phyloP scores from a whole-genome alignment of 2,329 filamentous ascomycete species.

The Diaporthe caulivora region DNA sequence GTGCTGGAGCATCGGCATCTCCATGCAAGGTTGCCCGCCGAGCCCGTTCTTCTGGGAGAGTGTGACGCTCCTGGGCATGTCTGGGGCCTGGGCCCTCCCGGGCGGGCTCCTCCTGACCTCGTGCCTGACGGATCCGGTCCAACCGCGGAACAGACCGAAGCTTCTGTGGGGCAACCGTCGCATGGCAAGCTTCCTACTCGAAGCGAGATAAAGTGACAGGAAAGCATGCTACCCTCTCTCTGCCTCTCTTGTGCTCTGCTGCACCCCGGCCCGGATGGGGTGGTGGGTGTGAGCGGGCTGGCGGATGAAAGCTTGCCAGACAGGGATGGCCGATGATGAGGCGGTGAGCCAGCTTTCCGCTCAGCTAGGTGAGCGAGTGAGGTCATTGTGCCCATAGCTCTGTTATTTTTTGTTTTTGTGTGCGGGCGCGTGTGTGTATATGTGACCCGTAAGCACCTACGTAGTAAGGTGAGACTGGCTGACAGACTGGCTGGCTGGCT shows the following conservation, averaged over 20 bases:
- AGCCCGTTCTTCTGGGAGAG: slow-evolving; percentile 14
- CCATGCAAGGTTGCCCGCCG: slow-evolving; percentile 11
- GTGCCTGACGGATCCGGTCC: slow-evolving; percentile 34
- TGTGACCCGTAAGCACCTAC: neutral
- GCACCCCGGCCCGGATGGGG: neutral
- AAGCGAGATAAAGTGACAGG: slow-evolving; percentile 27
- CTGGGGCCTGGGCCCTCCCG: slow-evolving; percentile 1
- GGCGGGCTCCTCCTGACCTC: slow-evolving; percentile 18
- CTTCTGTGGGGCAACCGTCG: slow-evolving; percentile 28
- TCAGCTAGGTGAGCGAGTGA: slow-evolving; percentile 25
- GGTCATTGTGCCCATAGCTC: slow-evolving; percentile 26
- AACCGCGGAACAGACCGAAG: slow-evolving; percentile 37
- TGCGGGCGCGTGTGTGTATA: neutral
- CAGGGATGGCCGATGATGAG: slow-evolving; percentile 28
- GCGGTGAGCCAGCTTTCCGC: slow-evolving; percentile 22
- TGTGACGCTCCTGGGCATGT: neutral
- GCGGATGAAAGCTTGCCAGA: neutral
- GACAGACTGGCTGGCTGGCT: neutral
- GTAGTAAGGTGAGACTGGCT: neutral
- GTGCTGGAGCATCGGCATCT: slow-evolving; percentile 5
- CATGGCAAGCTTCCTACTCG: slow-evolving; percentile 34
- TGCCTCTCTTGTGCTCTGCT: no score
- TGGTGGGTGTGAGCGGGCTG: neutral
- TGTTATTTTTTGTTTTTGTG: neutral
- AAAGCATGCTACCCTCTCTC: slow-evolving; percentile 24